These are phyloP conservation scores for Metarhizium brunneum DNA, from an alignment of 2,329 filamentous ascomycete genomes.

Conservation along the genomic window DNA sequence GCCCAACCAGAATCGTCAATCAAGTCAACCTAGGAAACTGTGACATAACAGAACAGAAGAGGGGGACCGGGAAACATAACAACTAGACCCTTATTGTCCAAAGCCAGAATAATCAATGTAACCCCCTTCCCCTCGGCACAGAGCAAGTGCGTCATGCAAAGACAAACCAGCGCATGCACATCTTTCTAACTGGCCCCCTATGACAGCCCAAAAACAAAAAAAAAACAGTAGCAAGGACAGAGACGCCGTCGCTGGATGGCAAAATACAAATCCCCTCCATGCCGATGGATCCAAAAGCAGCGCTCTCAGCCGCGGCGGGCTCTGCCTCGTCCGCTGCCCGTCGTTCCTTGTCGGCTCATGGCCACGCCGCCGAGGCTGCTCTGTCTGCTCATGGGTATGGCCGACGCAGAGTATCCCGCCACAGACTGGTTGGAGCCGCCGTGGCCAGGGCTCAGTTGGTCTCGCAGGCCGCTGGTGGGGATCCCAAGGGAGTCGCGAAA, in stretches of 20 bases:
- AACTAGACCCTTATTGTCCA: background rate
- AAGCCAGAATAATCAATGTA: background rate
- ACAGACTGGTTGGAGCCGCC: conserved; percentile 12
- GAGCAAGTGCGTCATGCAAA: background rate
- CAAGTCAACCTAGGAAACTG: background rate
- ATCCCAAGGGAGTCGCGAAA: conserved; percentile 42
- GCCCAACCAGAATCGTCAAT: background rate
- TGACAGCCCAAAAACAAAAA: background rate
- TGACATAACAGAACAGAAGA: background rate
- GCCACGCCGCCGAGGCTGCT: conserved; percentile 45
- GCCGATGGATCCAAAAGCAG: background rate
- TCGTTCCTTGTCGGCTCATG: conserved; percentile 47
- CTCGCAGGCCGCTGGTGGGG: conserved; percentile 32
- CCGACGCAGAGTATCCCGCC: conserved; percentile 23
- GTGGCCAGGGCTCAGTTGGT: conserved; percentile 25
- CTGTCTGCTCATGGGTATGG: conserved; percentile 43
- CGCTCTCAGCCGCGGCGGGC: conserved; percentile 19
- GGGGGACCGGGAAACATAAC: no score
- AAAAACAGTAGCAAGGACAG: background rate
- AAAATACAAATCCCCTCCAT: background rate
- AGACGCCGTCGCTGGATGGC: background rate
- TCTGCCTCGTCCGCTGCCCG: conserved; percentile 40
- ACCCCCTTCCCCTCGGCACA: background rate
- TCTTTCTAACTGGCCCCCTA: background rate
- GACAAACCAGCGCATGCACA: background rate